phyloP scores from a whole-genome alignment of 768 basidiomycete species.

The Zangia roseola region DNA sequence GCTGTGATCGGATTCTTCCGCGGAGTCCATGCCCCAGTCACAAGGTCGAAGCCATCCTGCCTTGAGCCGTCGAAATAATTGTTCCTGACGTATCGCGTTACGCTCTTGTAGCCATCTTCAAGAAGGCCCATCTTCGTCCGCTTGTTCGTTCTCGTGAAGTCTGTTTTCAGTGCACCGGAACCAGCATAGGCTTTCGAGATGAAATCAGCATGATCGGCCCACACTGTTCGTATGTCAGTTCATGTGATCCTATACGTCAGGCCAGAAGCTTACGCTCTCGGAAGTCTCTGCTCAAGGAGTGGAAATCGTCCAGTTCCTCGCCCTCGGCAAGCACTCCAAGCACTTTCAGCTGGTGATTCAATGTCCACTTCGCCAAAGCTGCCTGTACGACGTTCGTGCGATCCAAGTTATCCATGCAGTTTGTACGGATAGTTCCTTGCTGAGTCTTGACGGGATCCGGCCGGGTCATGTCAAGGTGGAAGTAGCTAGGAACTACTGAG shows the following conservation, averaged over 20 bases:
- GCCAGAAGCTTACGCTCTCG: conserved; percentile 68
- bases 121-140: conserved; percentile 77
- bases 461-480: conserved; percentile 57
- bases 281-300: conserved; percentile 77
- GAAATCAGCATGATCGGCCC: conserved; percentile 94
- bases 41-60: conserved; percentile 91
- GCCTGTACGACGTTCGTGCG: conserved; percentile 97
- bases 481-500: conserved; percentile 55
- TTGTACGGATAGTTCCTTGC: conserved; percentile 80
- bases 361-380: conserved; percentile 80
- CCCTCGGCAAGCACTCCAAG: conserved; percentile 69
- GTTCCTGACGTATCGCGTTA: conserved; percentile 88
- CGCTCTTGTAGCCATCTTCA: conserved; percentile 84
- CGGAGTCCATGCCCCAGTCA: conserved; percentile 92
- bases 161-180: conserved; percentile 93
- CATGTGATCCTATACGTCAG: background rate
- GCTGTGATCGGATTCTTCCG: conserved; percentile 68
- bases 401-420: conserved; percentile 97
- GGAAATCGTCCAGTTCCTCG: conserved; percentile 79
- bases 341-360: conserved; percentile 73
- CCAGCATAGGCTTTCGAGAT: conserved; percentile 92
- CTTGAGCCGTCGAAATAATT: conserved; percentile 95
- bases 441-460: conserved; percentile 58
- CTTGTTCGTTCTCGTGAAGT: conserved; percentile 92
- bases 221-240: conserved; percentile 56